phyloP scores from a whole-genome alignment of 2,329 filamentous ascomycete genomes.

The Rutstroemia sp. region DNA sequence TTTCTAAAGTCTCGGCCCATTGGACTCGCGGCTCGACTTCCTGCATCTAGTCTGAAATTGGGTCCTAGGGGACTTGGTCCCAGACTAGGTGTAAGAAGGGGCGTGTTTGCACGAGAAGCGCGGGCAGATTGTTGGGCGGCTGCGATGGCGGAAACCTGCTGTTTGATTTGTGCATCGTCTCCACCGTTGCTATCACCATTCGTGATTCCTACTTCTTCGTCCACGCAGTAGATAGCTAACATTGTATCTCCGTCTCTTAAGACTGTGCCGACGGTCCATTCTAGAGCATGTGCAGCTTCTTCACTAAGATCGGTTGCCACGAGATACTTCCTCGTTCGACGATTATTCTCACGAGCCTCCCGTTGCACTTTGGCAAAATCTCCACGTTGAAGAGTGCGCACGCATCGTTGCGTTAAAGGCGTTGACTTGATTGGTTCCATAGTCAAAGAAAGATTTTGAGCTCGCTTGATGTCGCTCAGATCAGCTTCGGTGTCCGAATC shows the following conservation, averaged over 20 bases:
- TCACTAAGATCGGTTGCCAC: constrained; percentile 94
- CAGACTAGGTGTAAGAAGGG: constrained; percentile 15
- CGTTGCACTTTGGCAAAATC: constrained; percentile 71
- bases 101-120: constrained; percentile 15
- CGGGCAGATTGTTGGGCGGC: constrained; percentile 37
- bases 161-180: constrained; percentile 68
- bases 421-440: constrained; percentile 74
- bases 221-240: constrained; percentile 86
- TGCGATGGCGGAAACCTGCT: constrained; percentile 65
- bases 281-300: constrained; percentile 88
- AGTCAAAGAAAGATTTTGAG: constrained; percentile 75
- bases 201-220: constrained; percentile 69
- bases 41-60: constrained; percentile 16
- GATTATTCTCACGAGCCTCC: constrained; percentile 70
- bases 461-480: constrained; percentile 74
- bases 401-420: constrained; percentile 69
- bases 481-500: constrained; percentile 85
- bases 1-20: constrained; percentile 39
- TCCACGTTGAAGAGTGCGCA: constrained; percentile 85
- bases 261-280: constrained; percentile 96
- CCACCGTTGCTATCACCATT: constrained; percentile 20
- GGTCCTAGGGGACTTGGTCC: constrained; percentile 19
- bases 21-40: constrained; percentile 24
- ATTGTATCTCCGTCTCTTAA: constrained; percentile 90
- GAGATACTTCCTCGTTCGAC: constrained; percentile 79